Conservation (phyloP, 306 rosid species). For the apple (Malus domestica) region DNA sequence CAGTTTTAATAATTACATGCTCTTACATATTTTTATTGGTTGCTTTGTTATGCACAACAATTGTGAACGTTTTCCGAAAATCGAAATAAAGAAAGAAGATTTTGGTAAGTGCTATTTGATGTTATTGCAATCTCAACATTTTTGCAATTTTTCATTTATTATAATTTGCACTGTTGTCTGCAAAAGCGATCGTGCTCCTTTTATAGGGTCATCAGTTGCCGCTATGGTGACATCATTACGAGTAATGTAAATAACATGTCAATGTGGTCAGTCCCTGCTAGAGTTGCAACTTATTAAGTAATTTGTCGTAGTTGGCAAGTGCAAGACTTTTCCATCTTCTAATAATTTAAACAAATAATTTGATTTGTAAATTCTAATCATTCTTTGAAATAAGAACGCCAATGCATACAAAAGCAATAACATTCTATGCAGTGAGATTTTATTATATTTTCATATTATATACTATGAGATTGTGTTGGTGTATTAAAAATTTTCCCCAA, state of each 20-base stretch:
- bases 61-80: constrained; percentile 24
- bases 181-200: neutral
- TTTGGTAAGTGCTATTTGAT: constrained; percentile 60
- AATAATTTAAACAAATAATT: neutral
- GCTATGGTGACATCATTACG: neutral
- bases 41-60: constrained; percentile 28
- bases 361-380: neutral
- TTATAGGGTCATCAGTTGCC: neutral
- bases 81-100: constrained; percentile 72
- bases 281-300: neutral
- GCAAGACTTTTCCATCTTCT: neutral
- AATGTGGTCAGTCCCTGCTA: neutral
- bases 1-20: constrained; percentile 9
- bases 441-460: neutral
- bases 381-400: neutral
- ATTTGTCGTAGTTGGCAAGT: neutral
- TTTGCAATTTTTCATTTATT: neutral
- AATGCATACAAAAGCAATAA: neutral
- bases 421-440: neutral
- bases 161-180: neutral
- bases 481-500: neutral
- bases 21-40: constrained; percentile 30
- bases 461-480: neutral
- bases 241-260: neutral
- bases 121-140: constrained; percentile 7